These are phyloP conservation scores for Jasminum sambac DNA, from an alignment of 257 asterid species.

Conservation along the genomic window DNA sequence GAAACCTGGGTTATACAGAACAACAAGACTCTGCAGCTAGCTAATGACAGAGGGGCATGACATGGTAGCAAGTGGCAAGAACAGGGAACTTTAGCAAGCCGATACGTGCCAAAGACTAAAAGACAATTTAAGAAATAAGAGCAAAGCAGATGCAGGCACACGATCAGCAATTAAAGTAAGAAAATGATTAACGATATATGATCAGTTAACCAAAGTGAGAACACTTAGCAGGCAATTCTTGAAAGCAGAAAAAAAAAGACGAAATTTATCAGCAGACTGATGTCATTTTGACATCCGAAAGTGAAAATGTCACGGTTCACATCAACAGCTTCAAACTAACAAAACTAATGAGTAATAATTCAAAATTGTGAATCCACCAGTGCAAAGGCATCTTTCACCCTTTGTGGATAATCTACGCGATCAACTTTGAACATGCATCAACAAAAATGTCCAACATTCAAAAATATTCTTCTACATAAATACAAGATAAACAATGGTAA, in stretches of 20 bases:
- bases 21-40: background rate
- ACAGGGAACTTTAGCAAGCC: background rate
- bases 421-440: background rate
- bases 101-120: slow-evolving; percentile 2
- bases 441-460: background rate
- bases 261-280: background rate
- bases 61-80: background rate
- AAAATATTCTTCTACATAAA: background rate
- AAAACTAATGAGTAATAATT: background rate
- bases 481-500: background rate
- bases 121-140: slow-evolving; percentile 8
- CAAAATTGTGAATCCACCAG: background rate
- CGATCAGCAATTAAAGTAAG: slow-evolving; percentile 1
- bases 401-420: background rate
- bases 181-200: background rate
- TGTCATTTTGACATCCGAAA: background rate
- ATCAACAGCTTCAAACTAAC: background rate
- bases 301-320: background rate
- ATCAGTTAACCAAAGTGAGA: background rate
- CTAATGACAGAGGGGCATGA: background rate
- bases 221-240: background rate
- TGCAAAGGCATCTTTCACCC: background rate
- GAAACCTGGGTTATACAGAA: background rate
- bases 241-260: background rate
- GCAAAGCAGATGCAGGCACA: background rate